Conservation (phyloP, 495 filamentous ascomycete genomes). For the Xylaria venustula region DNA sequence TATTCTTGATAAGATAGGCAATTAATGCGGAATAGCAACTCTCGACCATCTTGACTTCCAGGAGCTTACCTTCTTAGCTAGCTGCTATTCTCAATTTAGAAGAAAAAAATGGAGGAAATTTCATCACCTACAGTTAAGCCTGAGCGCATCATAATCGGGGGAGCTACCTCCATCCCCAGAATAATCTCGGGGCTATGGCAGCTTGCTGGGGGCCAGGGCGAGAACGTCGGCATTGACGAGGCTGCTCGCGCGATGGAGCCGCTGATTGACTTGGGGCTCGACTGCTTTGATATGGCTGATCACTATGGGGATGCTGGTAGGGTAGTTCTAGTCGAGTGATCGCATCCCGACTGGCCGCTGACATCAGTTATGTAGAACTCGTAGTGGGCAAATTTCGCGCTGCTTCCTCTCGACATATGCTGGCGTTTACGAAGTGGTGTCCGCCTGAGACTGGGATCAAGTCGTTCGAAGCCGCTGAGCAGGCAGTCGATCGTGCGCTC, state of each 20-base stretch:
- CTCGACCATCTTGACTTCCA: background rate
- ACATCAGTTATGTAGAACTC: conserved; percentile 6
- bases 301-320: conserved; percentile 42
- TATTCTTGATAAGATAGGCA: no score
- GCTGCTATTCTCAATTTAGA: background rate
- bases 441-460: conserved; percentile 30
- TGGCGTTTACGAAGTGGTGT: conserved; percentile 39
- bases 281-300: conserved; percentile 38
- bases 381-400: conserved; percentile 30
- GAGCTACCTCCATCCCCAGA: conserved; percentile 27
- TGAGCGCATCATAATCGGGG: conserved; percentile 11
- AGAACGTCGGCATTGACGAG: conserved; percentile 28
- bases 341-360: background rate
- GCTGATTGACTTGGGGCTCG: conserved; percentile 16
- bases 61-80: no score
- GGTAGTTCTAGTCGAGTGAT: conserved; percentile 5
- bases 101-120: background rate
- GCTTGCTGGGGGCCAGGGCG: conserved; percentile 36
- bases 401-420: conserved; percentile 19
- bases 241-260: conserved; percentile 24
- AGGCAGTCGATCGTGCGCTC: conserved; percentile 13
- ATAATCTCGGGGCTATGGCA: conserved; percentile 44
- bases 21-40: no score
- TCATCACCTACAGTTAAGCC: background rate
- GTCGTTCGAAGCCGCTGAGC: conserved; percentile 9